phyloP scores from a whole-genome alignment of 169 alveolate species.

The Cryptosporidium viatorum region DNA sequence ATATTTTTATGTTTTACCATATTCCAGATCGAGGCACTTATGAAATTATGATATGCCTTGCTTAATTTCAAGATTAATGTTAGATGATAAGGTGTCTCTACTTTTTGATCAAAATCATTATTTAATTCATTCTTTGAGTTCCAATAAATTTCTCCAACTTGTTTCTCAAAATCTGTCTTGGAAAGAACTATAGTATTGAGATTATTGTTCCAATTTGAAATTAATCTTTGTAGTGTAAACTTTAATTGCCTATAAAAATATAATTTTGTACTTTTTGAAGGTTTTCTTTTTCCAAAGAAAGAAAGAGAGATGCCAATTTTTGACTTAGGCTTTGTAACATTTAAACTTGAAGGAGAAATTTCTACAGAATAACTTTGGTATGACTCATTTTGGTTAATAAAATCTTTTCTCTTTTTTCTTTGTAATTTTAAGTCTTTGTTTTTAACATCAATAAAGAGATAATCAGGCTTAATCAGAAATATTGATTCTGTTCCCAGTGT shows the following conservation, averaged over 20 bases:
- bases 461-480: conserved; percentile 63
- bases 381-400: not conserved
- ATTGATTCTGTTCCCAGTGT: conserved; percentile 53
- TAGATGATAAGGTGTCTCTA: not conserved
- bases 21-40: conserved; percentile 12
- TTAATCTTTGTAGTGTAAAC: conserved; percentile 9
- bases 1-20: not conserved
- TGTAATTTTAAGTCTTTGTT: not conserved
- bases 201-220: conserved; percentile 11
- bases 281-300: conserved; percentile 66
- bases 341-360: not conserved
- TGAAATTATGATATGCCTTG: conserved; percentile 12
- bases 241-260: conserved; percentile 31
- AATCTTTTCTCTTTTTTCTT: not conserved
- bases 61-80: conserved; percentile 32
- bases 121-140: not conserved
- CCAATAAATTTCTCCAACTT: not conserved
- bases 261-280: conserved; percentile 40
- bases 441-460: conserved; percentile 17
- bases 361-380: not conserved
- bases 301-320: conserved; percentile 52
- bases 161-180: not conserved
- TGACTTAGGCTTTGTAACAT: not conserved
- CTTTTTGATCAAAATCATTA: not conserved
- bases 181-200: not conserved